phyloP scores from a whole-genome alignment of 495 filamentous ascomycete genomes.

The Aspergillus affinis region DNA sequence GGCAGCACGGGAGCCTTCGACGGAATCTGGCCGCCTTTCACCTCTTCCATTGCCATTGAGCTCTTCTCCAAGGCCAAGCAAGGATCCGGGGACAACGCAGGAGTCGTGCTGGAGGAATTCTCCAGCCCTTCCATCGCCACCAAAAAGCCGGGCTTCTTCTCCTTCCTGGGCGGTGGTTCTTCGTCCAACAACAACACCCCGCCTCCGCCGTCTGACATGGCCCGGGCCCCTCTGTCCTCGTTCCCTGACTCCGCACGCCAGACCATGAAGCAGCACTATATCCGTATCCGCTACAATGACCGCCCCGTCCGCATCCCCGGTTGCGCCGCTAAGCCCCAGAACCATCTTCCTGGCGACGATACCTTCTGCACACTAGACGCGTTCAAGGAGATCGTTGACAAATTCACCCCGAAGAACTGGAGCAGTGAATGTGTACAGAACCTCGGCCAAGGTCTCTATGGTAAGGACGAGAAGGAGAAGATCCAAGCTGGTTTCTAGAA shows the following conservation, averaged over 20 bases:
- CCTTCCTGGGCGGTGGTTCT: slow-evolving; percentile 30
- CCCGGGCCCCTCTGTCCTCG: slow-evolving; percentile 32
- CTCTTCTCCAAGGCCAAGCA: slow-evolving; percentile 61
- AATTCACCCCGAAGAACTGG: slow-evolving; percentile 83
- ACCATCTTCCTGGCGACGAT: slow-evolving; percentile 85
- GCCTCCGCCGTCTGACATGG: slow-evolving; percentile 30
- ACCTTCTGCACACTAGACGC: slow-evolving; percentile 89
- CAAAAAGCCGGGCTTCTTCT: slow-evolving; percentile 32
- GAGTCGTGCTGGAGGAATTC: slow-evolving; percentile 26
- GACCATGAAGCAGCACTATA: slow-evolving; percentile 71
- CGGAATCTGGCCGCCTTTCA: slow-evolving; percentile 84
- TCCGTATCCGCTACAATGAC: slow-evolving; percentile 95
- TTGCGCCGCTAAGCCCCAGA: slow-evolving; percentile 67
- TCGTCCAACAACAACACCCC: slow-evolving; percentile 20
- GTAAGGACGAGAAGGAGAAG: slow-evolving; percentile 36
- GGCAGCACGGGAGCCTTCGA: slow-evolving; percentile 77
- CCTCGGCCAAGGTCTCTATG: slow-evolving; percentile 48
- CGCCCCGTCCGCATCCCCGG: slow-evolving; percentile 75
- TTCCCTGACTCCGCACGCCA: slow-evolving; percentile 39
- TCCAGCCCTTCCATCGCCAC: slow-evolving; percentile 24
- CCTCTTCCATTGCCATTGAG: slow-evolving; percentile 87
- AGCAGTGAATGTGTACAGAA: slow-evolving; percentile 70
- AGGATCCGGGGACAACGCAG: slow-evolving; percentile 3
- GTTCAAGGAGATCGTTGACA: slow-evolving; percentile 90
- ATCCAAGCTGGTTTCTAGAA: slow-evolving; percentile 36